Evolutionary conservation across 768 basidiomycete genomes (phyloP), one percentile per base, ranked within the genome.

Genomic region (Boletus coccyginus): DNA sequence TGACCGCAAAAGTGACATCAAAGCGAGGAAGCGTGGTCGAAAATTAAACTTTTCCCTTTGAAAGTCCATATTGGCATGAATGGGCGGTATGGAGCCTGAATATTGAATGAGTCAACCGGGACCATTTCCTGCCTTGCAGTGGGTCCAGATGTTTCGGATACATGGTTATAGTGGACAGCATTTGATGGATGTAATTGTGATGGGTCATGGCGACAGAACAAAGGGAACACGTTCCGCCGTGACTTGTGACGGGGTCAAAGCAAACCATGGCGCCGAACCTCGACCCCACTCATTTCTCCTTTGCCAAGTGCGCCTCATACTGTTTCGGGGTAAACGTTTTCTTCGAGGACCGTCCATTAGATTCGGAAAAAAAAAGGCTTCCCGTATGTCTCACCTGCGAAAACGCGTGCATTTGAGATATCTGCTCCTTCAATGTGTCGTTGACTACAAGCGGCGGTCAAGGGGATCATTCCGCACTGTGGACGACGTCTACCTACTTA

Each of bases 391-490:
- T 50, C 61, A 91, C 92, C 84, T 94, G 91, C 14, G 91, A 91
- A 71, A 94, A 94, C 6, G 92, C 91, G 63, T 94, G 91, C 81
- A 94, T 86, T 54, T 87, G 82, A 0, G 87, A 76, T 54, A 94
- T 92, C 62, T 92, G 77, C 3, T 73, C 74, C 73, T 89, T 92
- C 64, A 94, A 68, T 10, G 86, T 65, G 24, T 90, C 86, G 63
- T 93, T 92, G 55, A 94, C 91, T 93, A 57, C 17, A 29, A 46
- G 9, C 43, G 40, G 51, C 19, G 45, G 54, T 60, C 61, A 60
- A 44, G 1, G n/a, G n/a, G 9, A 35, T 29, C 12, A 1, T 27
- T 29, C 41, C 41, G 44, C 21, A n/a, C n/a, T 51, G 52, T 13
- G 8, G 3, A 47, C 16, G 17, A 49, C 39, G 48, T 36, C 46